These are phyloP conservation scores for Leptodontidium sp. DNA, from an alignment of 2,329 filamentous ascomycete species.

Conservation along the genomic window DNA sequence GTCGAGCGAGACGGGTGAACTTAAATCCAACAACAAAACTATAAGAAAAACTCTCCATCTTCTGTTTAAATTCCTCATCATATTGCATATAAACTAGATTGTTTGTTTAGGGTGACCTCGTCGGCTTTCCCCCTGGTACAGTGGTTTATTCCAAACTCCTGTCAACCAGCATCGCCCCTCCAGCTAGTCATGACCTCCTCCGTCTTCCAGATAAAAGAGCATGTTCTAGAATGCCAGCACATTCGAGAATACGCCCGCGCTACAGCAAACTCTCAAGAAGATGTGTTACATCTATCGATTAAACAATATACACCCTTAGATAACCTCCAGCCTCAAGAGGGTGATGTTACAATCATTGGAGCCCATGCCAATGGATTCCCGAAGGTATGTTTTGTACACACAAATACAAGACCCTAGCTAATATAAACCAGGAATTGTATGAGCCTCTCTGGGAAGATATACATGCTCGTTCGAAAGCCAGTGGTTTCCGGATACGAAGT, in stretches of 20 bases:
- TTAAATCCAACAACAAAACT: background rate
- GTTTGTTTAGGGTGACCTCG: background rate
- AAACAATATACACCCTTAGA: slow-evolving; percentile 88
- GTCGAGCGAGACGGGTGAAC: background rate
- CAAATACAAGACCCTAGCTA: slow-evolving; percentile 2
- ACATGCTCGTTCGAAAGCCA: slow-evolving; percentile 61
- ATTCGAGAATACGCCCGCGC: slow-evolving; percentile 83
- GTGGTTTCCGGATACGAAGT: slow-evolving; percentile 74
- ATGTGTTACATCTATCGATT: slow-evolving; percentile 75
- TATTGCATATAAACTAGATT: background rate
- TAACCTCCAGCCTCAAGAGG: slow-evolving; percentile 71
- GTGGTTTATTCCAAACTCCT: background rate
- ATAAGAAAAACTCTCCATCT: background rate
- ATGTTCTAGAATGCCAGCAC: slow-evolving; percentile 77
- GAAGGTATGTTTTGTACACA: slow-evolving; percentile 64
- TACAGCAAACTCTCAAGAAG: slow-evolving; percentile 76
- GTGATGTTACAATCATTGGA: slow-evolving; percentile 85
- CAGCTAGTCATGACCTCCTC: slow-evolving; percentile 38
- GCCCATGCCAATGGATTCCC: slow-evolving; percentile 93
- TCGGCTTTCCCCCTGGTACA: background rate
- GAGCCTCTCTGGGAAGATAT: slow-evolving; percentile 92
- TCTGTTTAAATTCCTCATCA: background rate
- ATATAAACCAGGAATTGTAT: slow-evolving; percentile 75
- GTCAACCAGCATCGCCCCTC: background rate
- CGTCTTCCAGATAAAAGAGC: slow-evolving; percentile 73